Conservation (phyloP, 306 rosid species). For the Cercis canadensis region DNA sequence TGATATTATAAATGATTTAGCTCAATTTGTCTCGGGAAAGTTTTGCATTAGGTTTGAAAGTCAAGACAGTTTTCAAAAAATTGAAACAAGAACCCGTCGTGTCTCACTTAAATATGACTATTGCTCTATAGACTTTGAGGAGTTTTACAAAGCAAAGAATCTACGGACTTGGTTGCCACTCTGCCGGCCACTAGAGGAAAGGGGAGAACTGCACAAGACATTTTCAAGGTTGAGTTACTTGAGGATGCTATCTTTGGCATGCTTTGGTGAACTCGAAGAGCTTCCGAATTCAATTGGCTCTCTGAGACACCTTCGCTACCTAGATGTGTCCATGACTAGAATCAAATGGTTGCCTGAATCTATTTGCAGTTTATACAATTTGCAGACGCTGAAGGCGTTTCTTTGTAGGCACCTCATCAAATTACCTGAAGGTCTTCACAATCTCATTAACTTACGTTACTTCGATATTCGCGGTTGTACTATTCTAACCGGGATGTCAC, state of each 20-base stretch:
- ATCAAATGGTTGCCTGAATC: slow-evolving; percentile 1
- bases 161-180: neutral
- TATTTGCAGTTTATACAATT: neutral
- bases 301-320: neutral
- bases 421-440: neutral
- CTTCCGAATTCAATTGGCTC: neutral
- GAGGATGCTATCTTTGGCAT: neutral
- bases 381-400: neutral
- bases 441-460: slow-evolving; percentile 14
- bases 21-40: slow-evolving; percentile 32
- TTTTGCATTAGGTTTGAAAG: slow-evolving; percentile 21
- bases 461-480: neutral
- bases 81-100: neutral
- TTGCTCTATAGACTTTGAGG: neutral
- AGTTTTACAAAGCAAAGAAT: neutral
- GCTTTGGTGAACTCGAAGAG: no score
- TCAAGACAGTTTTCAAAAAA: no score
- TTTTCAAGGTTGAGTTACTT: neutral
- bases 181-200: neutral
- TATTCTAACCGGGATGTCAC: slow-evolving; percentile 17
- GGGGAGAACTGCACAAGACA: neutral
- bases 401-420: neutral
- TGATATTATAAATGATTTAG: slow-evolving; percentile 40
- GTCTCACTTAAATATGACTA: neutral
- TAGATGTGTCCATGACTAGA: neutral